Conservation (phyloP, 2,329 filamentous ascomycete species). For the Zymoseptoria passerinii region DNA sequence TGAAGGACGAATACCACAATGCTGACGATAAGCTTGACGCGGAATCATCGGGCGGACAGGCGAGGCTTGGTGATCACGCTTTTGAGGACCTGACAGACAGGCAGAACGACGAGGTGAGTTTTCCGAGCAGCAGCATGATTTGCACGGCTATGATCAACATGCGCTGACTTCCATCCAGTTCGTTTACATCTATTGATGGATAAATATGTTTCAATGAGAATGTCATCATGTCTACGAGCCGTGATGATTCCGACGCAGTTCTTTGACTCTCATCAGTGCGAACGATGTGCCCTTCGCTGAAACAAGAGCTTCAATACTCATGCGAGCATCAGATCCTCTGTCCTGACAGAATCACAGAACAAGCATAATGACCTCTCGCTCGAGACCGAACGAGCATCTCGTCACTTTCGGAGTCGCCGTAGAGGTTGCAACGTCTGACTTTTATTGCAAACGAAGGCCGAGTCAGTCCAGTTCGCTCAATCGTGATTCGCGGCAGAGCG, state of each 20-base stretch:
- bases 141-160: neutral
- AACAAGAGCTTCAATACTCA: neutral
- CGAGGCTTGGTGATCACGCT: slow-evolving; percentile 41
- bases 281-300: neutral
- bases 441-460: neutral
- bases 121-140: neutral
- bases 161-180: slow-evolving; percentile 28
- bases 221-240: neutral
- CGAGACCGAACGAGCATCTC: neutral
- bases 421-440: neutral
- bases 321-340: neutral
- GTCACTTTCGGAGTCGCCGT: neutral
- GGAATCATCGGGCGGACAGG: slow-evolving; percentile 13
- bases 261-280: neutral
- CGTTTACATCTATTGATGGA: slow-evolving; percentile 10
- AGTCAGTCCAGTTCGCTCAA: neutral
- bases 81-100: slow-evolving; percentile 54
- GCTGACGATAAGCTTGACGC: slow-evolving; percentile 15
- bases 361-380: neutral
- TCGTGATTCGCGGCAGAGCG: neutral
- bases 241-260: neutral
- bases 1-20: slow-evolving; percentile 46
- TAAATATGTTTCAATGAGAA: neutral
- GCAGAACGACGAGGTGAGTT: slow-evolving; percentile 8
- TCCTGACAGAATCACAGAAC: neutral